Base-by-base conservation (phyloP, 2,329 filamentous ascomycete species). In the Nemania sp. region DNA sequence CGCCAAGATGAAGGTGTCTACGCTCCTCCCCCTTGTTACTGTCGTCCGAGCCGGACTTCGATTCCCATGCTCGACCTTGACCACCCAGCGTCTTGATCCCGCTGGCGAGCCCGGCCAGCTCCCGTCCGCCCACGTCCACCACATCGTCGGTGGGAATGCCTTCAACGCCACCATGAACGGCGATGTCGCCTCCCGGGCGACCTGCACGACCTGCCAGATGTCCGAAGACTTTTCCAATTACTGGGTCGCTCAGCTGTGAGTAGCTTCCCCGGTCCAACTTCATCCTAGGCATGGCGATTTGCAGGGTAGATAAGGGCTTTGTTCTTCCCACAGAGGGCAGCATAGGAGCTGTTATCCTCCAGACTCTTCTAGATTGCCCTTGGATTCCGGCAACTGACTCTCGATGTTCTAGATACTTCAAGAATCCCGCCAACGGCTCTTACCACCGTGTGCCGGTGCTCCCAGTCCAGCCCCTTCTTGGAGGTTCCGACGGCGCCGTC, bases 201-300 rank as follows among this genome's bases (percentile, higher is more conserved):
- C 64, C 12, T 70, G 69, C 52, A 71, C 69, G n/a, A 69, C 67
- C 3, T 69, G 67, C 47, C 58, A 68, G 25, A 68, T 67, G 64
- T 34, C 66, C 2, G 67, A 69, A 45, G 67, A 70, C 58, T 68
- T 70, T 18, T 68, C 65, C 13, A 70, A 70, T 37, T 70, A 70
- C 45, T 69, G 68, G 68, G 66, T 40, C 25, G 54, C 54, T 47
- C 42, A 51, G 17, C 40, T 49, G 54, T 57, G 13, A 35, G 54
- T 57, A 35, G n/a, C 46, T 21, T n/a, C 13, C 5, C 13, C 20
- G 13, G 9, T 0, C 7, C 13, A 13, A 10, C 32, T n/a, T 51
- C 13, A 46, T 39, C n/a, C 18, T 3, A 7, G 20, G 21, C n/a
- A 25, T 10, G 10, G 34, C 34, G 34, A 29, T 7, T 4, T 29